phyloP scores from a whole-genome alignment of 768 basidiomycete species.

The Cubamyces sp. region DNA sequence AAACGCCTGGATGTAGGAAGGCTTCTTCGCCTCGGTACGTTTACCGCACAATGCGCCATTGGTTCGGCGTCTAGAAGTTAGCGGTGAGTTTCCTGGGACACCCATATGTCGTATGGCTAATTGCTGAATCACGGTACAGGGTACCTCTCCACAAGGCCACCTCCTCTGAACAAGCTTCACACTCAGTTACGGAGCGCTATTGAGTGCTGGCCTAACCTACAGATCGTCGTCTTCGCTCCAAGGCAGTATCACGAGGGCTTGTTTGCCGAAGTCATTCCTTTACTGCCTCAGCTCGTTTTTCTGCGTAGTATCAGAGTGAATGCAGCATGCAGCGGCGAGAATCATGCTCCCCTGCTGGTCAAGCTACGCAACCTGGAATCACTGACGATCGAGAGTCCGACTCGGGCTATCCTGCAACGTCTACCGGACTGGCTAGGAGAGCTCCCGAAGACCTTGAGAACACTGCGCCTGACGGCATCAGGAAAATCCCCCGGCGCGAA shows the following conservation, averaged over 20 bases:
- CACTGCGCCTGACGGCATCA: constrained; percentile 48
- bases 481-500: too few species aligned
- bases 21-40: constrained; percentile 15
- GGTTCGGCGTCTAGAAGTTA: constrained; percentile 16
- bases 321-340: constrained; percentile 16
- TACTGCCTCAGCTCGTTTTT: constrained; percentile 12
- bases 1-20: not conserved
- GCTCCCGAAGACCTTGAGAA: constrained; percentile 39
- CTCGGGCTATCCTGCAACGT: constrained; percentile 26
- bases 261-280: constrained; percentile 20
- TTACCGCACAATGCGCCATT: constrained; percentile 20
- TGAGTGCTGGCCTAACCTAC: constrained; percentile 24
- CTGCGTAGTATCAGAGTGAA: constrained; percentile 27
- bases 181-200: constrained; percentile 26
- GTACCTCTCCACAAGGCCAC: constrained; percentile 20
- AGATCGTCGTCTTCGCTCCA: constrained; percentile 22
- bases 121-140: constrained; percentile 37
- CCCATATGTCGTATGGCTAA: not conserved
- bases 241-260: constrained; percentile 15
- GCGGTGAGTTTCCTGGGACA: constrained; percentile 3
- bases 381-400: constrained; percentile 30
- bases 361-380: constrained; percentile 24
- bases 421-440: constrained; percentile 45
- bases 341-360: constrained; percentile 9
- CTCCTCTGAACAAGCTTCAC: constrained; percentile 22